phyloP scores from a whole-genome alignment of 2,329 filamentous ascomycete genomes.

The Xylaria sp. region DNA sequence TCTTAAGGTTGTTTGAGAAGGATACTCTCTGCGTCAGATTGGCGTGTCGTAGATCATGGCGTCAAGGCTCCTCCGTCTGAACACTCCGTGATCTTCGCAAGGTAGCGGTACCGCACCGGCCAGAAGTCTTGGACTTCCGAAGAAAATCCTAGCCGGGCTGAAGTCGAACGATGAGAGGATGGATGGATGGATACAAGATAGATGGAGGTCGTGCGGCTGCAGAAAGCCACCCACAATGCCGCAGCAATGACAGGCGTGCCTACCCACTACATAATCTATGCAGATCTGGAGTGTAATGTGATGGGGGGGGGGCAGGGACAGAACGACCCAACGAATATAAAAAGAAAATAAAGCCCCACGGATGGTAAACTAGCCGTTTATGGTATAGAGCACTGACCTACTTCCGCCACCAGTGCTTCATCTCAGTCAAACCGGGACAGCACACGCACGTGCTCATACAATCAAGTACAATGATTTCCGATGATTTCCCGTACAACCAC shows the following conservation, averaged over 20 bases:
- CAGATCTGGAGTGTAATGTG: not conserved
- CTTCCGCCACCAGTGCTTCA: slow-evolving; percentile 9
- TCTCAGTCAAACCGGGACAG: not conserved
- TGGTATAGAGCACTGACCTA: slow-evolving; percentile 4
- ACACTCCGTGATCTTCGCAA: slow-evolving; percentile 43
- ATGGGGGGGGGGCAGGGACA: not conserved
- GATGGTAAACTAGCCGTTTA: slow-evolving; percentile 19
- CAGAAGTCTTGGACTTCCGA: slow-evolving; percentile 29
- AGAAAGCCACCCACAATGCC: not conserved
- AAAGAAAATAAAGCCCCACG: slow-evolving; percentile 3
- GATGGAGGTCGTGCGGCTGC: not conserved
- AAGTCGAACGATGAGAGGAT: not conserved
- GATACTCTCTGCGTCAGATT: slow-evolving; percentile 41
- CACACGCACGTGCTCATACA: not conserved
- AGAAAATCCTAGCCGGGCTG: slow-evolving; percentile 9
- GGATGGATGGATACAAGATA: not conserved
- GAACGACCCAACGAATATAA: not conserved
- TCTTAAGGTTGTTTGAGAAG: slow-evolving; percentile 33
- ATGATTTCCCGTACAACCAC: no score
- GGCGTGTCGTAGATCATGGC: slow-evolving; percentile 42
- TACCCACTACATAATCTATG: not conserved
- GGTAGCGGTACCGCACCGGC: slow-evolving; percentile 36
- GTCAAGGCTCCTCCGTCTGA: slow-evolving; percentile 44
- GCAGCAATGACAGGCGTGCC: not conserved
- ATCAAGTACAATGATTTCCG: slow-evolving; percentile 5